Conservation (phyloP, 495 filamentous ascomycete species). For the Podospora pseudoanserina region DNA sequence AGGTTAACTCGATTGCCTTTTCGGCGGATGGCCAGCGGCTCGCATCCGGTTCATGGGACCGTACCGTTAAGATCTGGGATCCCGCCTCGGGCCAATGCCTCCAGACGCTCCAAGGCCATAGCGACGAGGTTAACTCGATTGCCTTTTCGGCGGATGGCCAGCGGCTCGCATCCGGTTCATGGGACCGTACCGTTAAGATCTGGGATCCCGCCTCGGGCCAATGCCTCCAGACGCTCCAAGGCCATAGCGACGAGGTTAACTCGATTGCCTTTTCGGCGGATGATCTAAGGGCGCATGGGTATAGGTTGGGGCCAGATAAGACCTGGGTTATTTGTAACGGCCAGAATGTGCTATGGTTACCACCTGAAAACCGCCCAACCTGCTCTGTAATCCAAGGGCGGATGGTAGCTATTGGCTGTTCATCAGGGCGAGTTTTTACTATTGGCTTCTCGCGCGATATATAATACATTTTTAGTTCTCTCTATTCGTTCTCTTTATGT, state of each 20-base stretch:
- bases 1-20: background rate
- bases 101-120: too few species aligned
- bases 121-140: slow-evolving; percentile 6
- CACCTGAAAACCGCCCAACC: slow-evolving; percentile 26
- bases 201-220: too few species aligned
- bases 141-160: slow-evolving; percentile 15
- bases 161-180: slow-evolving; percentile 1
- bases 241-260: background rate
- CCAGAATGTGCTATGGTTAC: slow-evolving; percentile 28
- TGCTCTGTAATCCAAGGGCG: slow-evolving; percentile 14
- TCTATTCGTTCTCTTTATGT: background rate
- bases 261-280: slow-evolving; percentile 19
- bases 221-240: too few species aligned
- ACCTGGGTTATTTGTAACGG: slow-evolving; percentile 10
- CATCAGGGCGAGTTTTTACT: slow-evolving; percentile 18
- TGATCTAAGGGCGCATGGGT: slow-evolving; percentile 31
- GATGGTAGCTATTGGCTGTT: slow-evolving; percentile 20
- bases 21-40: background rate
- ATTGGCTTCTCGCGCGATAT: slow-evolving; percentile 12
- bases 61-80: too few species aligned
- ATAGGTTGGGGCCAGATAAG: background rate
- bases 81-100: too few species aligned
- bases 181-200: background rate
- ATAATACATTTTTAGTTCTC: slow-evolving; percentile 9
- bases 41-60: background rate